A percentile compares a stretch with the other conserved stretches of the same genome.
phyloP scores from a whole-genome alignment of 805 yeast genomes.

The Dipodascus geniculatus region DNA sequence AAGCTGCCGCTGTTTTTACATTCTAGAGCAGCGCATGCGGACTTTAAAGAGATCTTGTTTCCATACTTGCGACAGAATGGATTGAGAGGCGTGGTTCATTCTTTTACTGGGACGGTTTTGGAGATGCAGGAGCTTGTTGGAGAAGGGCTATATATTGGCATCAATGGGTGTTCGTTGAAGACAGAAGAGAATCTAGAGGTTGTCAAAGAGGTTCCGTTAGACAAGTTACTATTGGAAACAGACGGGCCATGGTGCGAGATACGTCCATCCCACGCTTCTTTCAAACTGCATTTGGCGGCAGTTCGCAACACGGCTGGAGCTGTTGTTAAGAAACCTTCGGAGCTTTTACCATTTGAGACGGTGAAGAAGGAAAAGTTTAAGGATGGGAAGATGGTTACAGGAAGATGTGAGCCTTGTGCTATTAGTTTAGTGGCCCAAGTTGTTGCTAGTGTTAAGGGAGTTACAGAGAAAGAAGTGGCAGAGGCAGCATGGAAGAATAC shows the following conservation, averaged over 20 bases:
- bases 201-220: slow-evolving; percentile 55
- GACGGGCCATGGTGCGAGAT: slow-evolving; percentile 99
- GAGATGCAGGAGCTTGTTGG: slow-evolving; percentile 50
- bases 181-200: slow-evolving; percentile 62
- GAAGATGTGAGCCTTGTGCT: slow-evolving; percentile 87
- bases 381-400: slow-evolving; percentile 44
- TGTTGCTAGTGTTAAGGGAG: slow-evolving; percentile 38
- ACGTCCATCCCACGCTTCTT: slow-evolving; percentile 69
- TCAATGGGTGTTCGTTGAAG: slow-evolving; percentile 89
- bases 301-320: background rate
- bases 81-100: slow-evolving; percentile 75
- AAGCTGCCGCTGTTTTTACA: slow-evolving; percentile 77
- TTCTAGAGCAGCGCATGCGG: slow-evolving; percentile 77
- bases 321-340: slow-evolving; percentile 18
- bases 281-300: slow-evolving; percentile 32
- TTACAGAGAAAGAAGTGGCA: slow-evolving; percentile 34
- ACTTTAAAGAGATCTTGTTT: slow-evolving; percentile 50
- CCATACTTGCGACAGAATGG: slow-evolving; percentile 40
- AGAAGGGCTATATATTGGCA: slow-evolving; percentile 59
- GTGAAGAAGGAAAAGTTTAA: slow-evolving; percentile 53
- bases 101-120: slow-evolving; percentile 72
- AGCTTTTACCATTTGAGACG: slow-evolving; percentile 43
- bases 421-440: slow-evolving; percentile 72
- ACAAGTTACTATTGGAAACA: slow-evolving; percentile 70
- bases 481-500: slow-evolving; percentile 43